Base-by-base conservation (phyloP, 495 filamentous ascomycete genomes). In the Letharia lupina region DNA sequence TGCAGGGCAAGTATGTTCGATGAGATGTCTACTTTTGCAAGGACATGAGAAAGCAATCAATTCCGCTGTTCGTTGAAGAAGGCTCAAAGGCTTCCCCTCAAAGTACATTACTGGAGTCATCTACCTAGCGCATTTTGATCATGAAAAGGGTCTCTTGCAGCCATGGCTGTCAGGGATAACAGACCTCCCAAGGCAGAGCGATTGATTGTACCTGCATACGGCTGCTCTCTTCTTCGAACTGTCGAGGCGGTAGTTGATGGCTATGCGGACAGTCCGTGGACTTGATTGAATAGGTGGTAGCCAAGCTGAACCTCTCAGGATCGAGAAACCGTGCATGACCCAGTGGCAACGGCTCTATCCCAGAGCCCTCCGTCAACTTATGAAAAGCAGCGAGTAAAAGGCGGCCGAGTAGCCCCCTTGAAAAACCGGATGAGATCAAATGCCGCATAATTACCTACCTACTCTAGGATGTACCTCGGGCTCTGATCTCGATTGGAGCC, bases 1-100 rank as follows among this genome's bases (percentile, higher is more conserved):
- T 47, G 66, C 70, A 88, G 85, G 83, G 81, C 52, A 89, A 87
- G 76, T 91, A 90, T 71, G 85, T 90, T 48, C 84, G 86, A 72
- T 89, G 76, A 76, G 16, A 31, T 54, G 13, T 9, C 2, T 57
- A 57, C 54, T 12, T 57, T 18, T 33, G 50, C 23, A 54, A 56
- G 28, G 8, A 31, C n/a, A 52, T 8, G 48, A 35, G 15, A 52
- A 39, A 61, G 59, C 39, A 44, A 45, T 4, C 4, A 8, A 31
- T 4, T 44, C 39, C 4, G 40, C 39, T 31, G 11, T 3, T 31
- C n/a, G 20, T 28, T 16, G 59, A 16, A 31, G 4, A 60, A 41
- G 10, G 18, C n/a, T 61, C 20, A 23, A 15, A 61, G 15, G 39
- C n/a, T 28, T 33, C 8, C 15, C 37, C 31, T 57, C 54, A 37